Conservation (phyloP, 2,329 filamentous ascomycete species). For the Stagonosporopsis cucurbitacearum region DNA sequence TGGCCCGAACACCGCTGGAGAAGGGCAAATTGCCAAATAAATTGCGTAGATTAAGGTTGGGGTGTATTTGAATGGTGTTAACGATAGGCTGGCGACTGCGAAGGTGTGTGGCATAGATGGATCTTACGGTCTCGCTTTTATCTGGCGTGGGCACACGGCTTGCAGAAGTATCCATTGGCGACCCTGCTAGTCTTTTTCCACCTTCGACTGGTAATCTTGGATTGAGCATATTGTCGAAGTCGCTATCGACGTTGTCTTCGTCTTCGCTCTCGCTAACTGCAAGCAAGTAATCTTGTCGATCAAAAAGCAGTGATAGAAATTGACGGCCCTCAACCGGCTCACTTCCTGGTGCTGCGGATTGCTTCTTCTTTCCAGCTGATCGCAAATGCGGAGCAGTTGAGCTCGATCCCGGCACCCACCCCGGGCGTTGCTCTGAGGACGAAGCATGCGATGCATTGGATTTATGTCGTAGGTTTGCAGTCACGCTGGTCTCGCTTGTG, state of each 20-base stretch:
- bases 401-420: slow-evolving; percentile 9
- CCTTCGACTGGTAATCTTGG: slow-evolving; percentile 19
- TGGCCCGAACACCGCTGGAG: slow-evolving; percentile 20
- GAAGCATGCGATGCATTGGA: slow-evolving; percentile 21
- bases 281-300: slow-evolving; percentile 31
- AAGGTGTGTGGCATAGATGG: slow-evolving; percentile 28
- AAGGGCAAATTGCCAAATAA: slow-evolving; percentile 29
- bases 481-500: slow-evolving; percentile 9
- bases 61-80: slow-evolving; percentile 31
- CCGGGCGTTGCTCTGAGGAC: slow-evolving; percentile 13
- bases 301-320: slow-evolving; percentile 28
- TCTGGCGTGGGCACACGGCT: slow-evolving; percentile 12
- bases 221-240: slow-evolving; percentile 19
- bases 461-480: slow-evolving; percentile 10
- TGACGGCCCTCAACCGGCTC: not conserved
- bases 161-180: slow-evolving; percentile 16
- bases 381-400: slow-evolving; percentile 9
- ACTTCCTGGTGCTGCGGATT: not conserved
- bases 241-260: slow-evolving; percentile 15
- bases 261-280: slow-evolving; percentile 20
- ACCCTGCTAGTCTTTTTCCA: not conserved
- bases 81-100: slow-evolving; percentile 28
- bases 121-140: slow-evolving; percentile 13
- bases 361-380: slow-evolving; percentile 18
- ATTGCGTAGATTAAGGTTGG: slow-evolving; percentile 28